Percentiles rank a stretch among this genome's conserved stretches.
Evolutionary conservation across 1,139 yeast species (phyloP).

Genomic region (Candida pseudoviswanathii): DNA sequence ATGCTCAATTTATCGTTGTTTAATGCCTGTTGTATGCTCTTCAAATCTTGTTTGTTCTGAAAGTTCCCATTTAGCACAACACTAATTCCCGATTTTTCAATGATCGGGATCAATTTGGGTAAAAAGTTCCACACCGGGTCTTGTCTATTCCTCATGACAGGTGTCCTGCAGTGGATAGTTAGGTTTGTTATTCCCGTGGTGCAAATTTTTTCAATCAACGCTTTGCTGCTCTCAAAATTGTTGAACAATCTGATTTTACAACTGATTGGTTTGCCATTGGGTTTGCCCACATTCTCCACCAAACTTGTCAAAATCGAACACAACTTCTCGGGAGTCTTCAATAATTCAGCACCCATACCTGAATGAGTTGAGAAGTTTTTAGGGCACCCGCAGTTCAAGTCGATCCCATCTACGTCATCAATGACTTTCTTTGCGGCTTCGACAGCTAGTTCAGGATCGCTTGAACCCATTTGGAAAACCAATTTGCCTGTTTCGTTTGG

Average conservation of each 20-base stretch:
- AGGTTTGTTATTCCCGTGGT: constrained; percentile 81
- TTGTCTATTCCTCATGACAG: constrained; percentile 88
- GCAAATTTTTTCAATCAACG: constrained; percentile 63
- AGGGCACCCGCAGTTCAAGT: constrained; percentile 95
- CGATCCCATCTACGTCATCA: constrained; percentile 87
- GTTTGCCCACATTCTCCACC: constrained; percentile 79
- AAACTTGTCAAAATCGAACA: constrained; percentile 66
- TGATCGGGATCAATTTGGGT: constrained; percentile 59
- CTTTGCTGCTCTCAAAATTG: constrained; percentile 55
- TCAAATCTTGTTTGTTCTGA: constrained; percentile 54
- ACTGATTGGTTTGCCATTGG: constrained; percentile 76
- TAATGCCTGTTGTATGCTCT: constrained; percentile 51
- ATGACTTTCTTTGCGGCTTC: constrained; percentile 82
- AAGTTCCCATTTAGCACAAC: constrained; percentile 84
- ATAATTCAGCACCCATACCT: constrained; percentile 96
- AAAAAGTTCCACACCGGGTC: constrained; percentile 71
- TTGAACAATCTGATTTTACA: constrained; percentile 85
- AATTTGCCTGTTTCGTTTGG: constrained; percentile 57
- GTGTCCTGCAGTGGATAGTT: constrained; percentile 89
- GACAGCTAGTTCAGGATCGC: constrained; percentile 82
- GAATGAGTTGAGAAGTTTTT: constrained; percentile 85
- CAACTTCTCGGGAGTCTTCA: constrained; percentile 77
- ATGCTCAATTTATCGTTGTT: constrained; percentile 67
- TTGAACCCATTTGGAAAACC: constrained; percentile 89
- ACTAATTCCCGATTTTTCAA: constrained; percentile 65